Conservation (phyloP, 805 yeast genomes). For the Nakazawaea ambrosiae region DNA sequence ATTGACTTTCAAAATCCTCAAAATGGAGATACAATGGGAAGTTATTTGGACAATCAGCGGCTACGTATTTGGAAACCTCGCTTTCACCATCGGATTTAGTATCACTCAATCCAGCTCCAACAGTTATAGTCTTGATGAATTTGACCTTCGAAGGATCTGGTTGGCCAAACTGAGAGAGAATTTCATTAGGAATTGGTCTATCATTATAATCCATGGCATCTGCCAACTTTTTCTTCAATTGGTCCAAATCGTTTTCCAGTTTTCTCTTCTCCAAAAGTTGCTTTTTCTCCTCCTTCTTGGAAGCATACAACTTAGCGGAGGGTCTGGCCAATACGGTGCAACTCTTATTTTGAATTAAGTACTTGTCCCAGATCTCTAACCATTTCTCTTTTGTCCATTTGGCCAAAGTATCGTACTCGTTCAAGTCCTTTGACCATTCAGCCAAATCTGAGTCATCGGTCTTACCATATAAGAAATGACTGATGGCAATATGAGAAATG, state of each 20-base stretch:
- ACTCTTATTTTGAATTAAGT: conserved; percentile 54
- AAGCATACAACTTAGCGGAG: conserved; percentile 49
- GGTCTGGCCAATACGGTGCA: conserved; percentile 71
- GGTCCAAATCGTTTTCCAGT: conserved; percentile 48
- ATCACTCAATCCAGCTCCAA: conserved; percentile 46
- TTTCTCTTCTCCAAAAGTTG: conserved; percentile 26
- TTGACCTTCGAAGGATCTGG: conserved; percentile 72
- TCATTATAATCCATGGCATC: conserved; percentile 65
- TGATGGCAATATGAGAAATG: conserved; percentile 61
- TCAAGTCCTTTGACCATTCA: conserved; percentile 45
- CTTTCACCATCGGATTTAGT: conserved; percentile 25
- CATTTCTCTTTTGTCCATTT: conserved; percentile 65
- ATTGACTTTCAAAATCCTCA: conserved; percentile 75
- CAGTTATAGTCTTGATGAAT: conserved; percentile 64
- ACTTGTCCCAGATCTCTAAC: conserved; percentile 45
- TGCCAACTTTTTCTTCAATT: conserved; percentile 44
- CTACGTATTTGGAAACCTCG: conserved; percentile 15
- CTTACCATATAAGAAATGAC: conserved; percentile 76
- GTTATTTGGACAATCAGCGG: conserved; percentile 30
- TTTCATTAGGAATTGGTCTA: conserved; percentile 63
- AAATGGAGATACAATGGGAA: conserved; percentile 69
- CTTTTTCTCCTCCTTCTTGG: conserved; percentile 43
- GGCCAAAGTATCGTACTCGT: conserved; percentile 52
- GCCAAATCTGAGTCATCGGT: conserved; percentile 50
- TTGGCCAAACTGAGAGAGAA: conserved; percentile 53